Percentiles rank a stretch among this genome's conserved stretches.
phyloP scores from a whole-genome alignment of 1,284 basidiomycete species.

The Malassezia brasiliensis region DNA sequence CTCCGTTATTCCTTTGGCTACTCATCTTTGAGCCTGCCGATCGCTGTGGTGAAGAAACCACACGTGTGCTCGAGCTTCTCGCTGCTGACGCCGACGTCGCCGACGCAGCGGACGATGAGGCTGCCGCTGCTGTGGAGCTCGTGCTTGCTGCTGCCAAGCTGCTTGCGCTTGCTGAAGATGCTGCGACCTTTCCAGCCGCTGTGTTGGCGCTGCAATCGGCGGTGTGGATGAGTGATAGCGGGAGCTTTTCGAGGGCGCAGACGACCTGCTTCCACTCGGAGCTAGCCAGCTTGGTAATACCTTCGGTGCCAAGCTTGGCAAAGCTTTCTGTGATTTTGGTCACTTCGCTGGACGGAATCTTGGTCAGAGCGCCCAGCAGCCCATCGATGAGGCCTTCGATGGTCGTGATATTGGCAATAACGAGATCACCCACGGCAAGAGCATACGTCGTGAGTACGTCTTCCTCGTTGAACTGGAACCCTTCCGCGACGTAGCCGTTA shows the following conservation, averaged over 20 bases:
- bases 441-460: constrained; percentile 21
- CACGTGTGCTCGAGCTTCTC: too few relatives aligned
- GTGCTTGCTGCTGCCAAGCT: background rate
- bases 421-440: constrained; percentile 7
- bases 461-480: constrained; percentile 26
- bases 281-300: background rate
- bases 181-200: background rate
- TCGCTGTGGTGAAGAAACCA: too few relatives aligned
- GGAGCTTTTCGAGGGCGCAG: constrained; percentile 5
- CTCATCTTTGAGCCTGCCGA: too few relatives aligned
- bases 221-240: constrained; percentile 1
- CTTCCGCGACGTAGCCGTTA: constrained; percentile 14
- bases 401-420: background rate
- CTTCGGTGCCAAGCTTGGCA: background rate
- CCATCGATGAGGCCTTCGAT: background rate
- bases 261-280: background rate
- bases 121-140: too few relatives aligned
- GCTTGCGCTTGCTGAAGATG: background rate
- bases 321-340: background rate
- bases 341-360: background rate
- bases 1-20: too few relatives aligned
- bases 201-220: constrained; percentile 1
- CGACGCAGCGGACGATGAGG: too few relatives aligned
- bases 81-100: too few relatives aligned
- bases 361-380: background rate